Evolutionary conservation across 2,329 filamentous ascomycete species (phyloP).

Genomic region (Thermoascus crustaceus): DNA sequence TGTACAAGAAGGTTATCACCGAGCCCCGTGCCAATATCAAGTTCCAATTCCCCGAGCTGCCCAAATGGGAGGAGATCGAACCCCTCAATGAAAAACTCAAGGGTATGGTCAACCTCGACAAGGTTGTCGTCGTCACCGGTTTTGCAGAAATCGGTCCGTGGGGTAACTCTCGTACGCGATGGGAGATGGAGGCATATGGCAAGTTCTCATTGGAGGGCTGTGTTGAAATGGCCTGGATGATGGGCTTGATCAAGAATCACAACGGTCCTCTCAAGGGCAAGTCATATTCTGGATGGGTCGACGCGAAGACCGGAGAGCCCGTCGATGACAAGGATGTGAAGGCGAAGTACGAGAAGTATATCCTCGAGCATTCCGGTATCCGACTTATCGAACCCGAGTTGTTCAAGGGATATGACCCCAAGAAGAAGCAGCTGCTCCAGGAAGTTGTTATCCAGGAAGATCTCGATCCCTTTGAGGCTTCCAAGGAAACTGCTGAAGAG

Average conservation of each 20-base stretch:
- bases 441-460: constrained; percentile 97
- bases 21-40: constrained; percentile 97
- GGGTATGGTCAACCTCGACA: constrained; percentile 97
- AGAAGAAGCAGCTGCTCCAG: constrained; percentile 96
- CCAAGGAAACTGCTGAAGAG: constrained; percentile 93
- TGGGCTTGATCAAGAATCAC: constrained; percentile 98
- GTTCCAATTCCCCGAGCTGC: constrained; percentile 84
- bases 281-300: constrained; percentile 93
- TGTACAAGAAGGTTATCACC: constrained; percentile 91
- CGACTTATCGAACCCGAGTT: constrained; percentile 95
- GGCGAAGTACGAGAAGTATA: constrained; percentile 92
- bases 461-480: constrained; percentile 91
- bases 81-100: constrained; percentile 82
- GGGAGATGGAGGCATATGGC: constrained; percentile 98
- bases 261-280: constrained; percentile 94
- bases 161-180: constrained; percentile 96
- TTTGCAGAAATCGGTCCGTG: constrained; percentile 88
- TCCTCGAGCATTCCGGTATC: constrained; percentile 93
- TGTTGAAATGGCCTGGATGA: constrained; percentile 99
- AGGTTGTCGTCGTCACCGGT: constrained; percentile 94
- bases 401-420: constrained; percentile 93
- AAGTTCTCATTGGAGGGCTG: constrained; percentile 97
- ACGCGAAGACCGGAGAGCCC: constrained; percentile 85
- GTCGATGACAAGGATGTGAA: constrained; percentile 98
- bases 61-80: constrained; percentile 85